Evolutionary conservation across 345 rosid species (phyloP).

Genomic region (Bruguiera gymnorhiza): DNA sequence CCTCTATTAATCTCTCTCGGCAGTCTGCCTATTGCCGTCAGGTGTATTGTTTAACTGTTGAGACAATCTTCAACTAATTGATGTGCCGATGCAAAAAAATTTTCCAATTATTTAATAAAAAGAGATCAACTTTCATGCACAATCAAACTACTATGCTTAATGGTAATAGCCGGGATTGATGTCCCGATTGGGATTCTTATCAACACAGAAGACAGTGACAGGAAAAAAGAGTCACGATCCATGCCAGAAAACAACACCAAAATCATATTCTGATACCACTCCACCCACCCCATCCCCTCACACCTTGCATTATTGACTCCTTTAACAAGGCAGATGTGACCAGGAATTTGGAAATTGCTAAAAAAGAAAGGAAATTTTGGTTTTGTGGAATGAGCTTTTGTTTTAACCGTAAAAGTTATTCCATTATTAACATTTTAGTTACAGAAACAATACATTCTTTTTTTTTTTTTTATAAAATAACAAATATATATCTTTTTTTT

Average conservation of each 20-base stretch:
- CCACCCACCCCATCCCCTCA: slow-evolving; percentile 26
- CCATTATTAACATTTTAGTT: too few species aligned
- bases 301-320: slow-evolving; percentile 16
- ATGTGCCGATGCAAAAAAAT: slow-evolving; percentile 7
- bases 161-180: slow-evolving; percentile 17
- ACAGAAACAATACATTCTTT: too few species aligned
- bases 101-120: not conserved
- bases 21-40: not conserved
- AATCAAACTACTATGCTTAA: not conserved
- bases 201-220: slow-evolving; percentile 36
- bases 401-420: too few species aligned
- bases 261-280: slow-evolving; percentile 46
- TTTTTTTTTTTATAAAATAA: too few species aligned
- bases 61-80: not conserved
- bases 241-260: slow-evolving; percentile 15
- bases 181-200: slow-evolving; percentile 44
- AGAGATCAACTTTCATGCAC: not conserved
- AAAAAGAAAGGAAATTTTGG: not conserved
- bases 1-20: too few species aligned
- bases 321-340: slow-evolving; percentile 42
- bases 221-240: slow-evolving; percentile 26
- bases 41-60: too few species aligned
- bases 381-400: too few species aligned
- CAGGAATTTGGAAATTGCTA: slow-evolving; percentile 17
- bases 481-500: too few species aligned